phyloP scores from a whole-genome alignment of 129 eudicot species.

The Artemisia annua region DNA sequence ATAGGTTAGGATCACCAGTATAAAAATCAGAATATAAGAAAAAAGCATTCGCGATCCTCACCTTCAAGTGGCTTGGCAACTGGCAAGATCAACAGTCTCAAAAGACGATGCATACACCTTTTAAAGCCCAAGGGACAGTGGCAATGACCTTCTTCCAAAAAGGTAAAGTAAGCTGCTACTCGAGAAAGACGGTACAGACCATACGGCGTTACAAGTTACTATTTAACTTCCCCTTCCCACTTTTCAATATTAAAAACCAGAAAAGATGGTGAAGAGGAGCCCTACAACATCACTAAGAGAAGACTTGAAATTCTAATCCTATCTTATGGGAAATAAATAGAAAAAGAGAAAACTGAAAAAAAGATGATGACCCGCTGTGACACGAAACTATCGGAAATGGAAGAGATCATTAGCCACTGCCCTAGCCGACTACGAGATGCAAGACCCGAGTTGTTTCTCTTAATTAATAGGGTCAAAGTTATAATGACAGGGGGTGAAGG shows the following conservation, averaged over 20 bases:
- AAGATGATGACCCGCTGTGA: constrained; percentile 11
- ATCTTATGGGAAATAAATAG: constrained; percentile 27
- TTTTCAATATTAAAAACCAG: constrained; percentile 44
- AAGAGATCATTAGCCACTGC: constrained; percentile 35
- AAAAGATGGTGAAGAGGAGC: constrained; percentile 40
- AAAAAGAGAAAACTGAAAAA: constrained; percentile 15
- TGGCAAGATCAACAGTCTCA: constrained; percentile 38
- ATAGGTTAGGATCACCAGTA: background rate
- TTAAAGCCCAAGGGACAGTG: constrained; percentile 26
- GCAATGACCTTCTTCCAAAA: constrained; percentile 27
- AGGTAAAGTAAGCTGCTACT: constrained; percentile 25
- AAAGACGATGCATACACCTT: constrained; percentile 8
- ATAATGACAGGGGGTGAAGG: constrained; percentile 1
- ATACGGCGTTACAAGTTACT: constrained; percentile 24
- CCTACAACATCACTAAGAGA: constrained; percentile 25
- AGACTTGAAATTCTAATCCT: constrained; percentile 25
- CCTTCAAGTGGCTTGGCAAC: constrained; percentile 54
- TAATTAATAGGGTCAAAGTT: constrained; percentile 11
- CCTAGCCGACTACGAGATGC: constrained; percentile 13
- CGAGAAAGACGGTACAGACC: constrained; percentile 23
- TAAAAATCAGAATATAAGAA: background rate
- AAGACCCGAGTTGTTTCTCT: constrained; percentile 8
- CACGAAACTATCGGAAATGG: constrained; percentile 23
- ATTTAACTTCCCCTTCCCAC: constrained; percentile 34
- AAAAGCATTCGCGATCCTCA: constrained; percentile 16